A percentile compares a stretch with the other conserved stretches of the same genome.
These are phyloP conservation scores for Wickerhamomyces tratensis DNA, from an alignment of 805 yeast species.

Conservation along the genomic window DNA sequence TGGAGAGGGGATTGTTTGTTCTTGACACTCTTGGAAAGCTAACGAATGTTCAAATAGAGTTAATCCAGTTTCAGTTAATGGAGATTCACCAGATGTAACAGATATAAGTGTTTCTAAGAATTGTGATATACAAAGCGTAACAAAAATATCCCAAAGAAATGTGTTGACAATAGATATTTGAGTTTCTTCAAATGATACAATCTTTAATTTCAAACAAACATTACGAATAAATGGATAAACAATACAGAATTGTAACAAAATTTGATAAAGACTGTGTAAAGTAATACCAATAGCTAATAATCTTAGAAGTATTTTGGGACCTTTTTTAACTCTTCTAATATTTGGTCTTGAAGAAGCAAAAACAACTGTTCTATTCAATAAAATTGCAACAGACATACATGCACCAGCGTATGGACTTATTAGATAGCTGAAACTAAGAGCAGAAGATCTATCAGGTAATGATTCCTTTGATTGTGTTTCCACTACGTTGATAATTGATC, in stretches of 20 bases:
- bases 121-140: constrained; percentile 49
- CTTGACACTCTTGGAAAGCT: constrained; percentile 65
- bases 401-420: constrained; percentile 38
- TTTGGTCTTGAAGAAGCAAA: constrained; percentile 45
- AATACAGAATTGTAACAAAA: constrained; percentile 3
- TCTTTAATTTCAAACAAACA: constrained; percentile 12
- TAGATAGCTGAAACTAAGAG: constrained; percentile 27
- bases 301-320: constrained; percentile 26
- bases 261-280: background rate
- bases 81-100: constrained; percentile 43
- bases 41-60: constrained; percentile 69
- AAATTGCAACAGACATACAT: constrained; percentile 48
- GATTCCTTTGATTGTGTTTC: constrained; percentile 12
- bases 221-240: constrained; percentile 10
- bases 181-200: constrained; percentile 5
- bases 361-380: constrained; percentile 46
- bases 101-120: constrained; percentile 59
- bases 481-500: constrained; percentile 6
- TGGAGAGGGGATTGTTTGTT: constrained; percentile 37
- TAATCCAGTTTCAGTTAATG: constrained; percentile 56
- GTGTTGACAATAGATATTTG: constrained; percentile 23
- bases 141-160: constrained; percentile 49
- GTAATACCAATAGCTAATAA: constrained; percentile 23
- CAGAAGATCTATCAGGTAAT: constrained; percentile 1
- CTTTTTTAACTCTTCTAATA: constrained; percentile 9